Conservation (phyloP, 2,329 filamentous ascomycete genomes). For the Celoporthe dispersa region DNA sequence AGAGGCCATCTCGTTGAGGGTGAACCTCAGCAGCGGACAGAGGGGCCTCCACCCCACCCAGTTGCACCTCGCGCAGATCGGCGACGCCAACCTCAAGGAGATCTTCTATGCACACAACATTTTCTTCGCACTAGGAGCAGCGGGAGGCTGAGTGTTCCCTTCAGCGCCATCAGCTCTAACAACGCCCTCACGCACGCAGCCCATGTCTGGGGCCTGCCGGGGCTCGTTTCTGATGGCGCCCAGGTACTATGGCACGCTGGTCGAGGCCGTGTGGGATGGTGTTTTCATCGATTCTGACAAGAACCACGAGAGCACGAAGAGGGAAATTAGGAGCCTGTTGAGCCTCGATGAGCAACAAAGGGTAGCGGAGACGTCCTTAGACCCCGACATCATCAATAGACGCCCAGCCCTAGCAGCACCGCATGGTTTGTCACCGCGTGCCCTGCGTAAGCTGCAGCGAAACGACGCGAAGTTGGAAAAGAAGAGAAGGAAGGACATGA, state of each 20-base stretch:
- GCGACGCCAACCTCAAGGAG: slow-evolving; percentile 5
- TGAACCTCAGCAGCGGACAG: background rate
- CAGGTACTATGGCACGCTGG: background rate
- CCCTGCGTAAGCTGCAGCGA: background rate
- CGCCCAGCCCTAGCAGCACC: background rate
- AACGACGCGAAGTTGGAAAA: background rate
- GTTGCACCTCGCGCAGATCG: background rate
- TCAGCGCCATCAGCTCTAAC: background rate
- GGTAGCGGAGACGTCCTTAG: background rate
- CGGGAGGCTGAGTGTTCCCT: background rate
- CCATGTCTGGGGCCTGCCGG: background rate
- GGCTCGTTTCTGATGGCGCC: background rate
- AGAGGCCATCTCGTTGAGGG: background rate
- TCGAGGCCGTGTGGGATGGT: background rate
- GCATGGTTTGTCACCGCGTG: background rate
- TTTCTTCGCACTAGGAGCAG: background rate
- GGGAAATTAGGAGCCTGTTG: background rate
- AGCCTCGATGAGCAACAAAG: background rate
- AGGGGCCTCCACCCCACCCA: background rate
- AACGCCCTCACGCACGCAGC: background rate
- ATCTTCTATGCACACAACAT: background rate
- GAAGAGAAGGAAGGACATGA: background rate
- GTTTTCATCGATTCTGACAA: background rate
- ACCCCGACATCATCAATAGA: background rate
- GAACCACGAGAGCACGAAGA: background rate